Conservation (phyloP, 495 filamentous ascomycete genomes). For the Neurospora tetrasperma region DNA sequence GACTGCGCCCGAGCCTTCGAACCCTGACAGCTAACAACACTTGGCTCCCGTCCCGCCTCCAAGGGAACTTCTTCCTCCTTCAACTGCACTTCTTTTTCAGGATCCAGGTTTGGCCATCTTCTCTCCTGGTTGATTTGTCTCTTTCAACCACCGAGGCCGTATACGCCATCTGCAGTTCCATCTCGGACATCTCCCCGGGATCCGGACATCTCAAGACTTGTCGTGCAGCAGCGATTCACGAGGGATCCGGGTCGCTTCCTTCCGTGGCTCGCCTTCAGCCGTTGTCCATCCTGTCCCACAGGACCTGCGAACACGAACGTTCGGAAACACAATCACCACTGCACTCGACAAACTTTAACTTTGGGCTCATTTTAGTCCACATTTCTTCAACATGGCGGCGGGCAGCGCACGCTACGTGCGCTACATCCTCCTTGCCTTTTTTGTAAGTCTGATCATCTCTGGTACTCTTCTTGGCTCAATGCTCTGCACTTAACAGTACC, state of each 20-base stretch:
- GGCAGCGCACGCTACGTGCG: slow-evolving; percentile 64
- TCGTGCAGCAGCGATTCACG: background rate
- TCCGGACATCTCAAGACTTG: background rate
- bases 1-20: background rate
- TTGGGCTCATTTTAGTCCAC: background rate
- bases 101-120: background rate
- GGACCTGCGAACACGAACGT: background rate
- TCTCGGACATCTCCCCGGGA: background rate
- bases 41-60: background rate
- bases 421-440: slow-evolving; percentile 79
- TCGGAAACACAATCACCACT: background rate
- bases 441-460: slow-evolving; percentile 46
- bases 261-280: background rate
- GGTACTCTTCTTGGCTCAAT: background rate
- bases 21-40: background rate
- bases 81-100: background rate
- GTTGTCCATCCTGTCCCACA: background rate
- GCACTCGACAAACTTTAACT: background rate
- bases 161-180: background rate
- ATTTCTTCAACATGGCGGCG: slow-evolving; percentile 46
- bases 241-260: background rate
- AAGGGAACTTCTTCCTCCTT: background rate
- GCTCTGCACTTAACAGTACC: background rate
- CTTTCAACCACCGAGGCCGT: background rate
- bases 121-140: background rate